Evolutionary conservation across 805 yeast species (phyloP), one percentile per base, ranked within the genome.

Genomic region (Candida incommunis): DNA sequence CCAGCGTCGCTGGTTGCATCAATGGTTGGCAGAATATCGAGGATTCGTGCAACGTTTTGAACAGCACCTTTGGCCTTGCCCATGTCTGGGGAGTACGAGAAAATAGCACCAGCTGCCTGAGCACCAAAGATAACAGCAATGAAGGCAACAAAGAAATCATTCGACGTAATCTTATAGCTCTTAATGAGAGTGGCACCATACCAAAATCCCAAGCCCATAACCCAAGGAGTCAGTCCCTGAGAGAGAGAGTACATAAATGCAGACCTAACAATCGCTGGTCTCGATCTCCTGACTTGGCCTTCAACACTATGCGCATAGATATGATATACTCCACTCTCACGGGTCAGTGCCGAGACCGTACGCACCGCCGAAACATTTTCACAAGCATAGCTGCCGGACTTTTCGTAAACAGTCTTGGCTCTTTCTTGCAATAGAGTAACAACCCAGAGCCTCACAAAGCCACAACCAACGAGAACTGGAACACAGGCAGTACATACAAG

Each of bases 51-150:
- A 23, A 67, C 54, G 46, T 57, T 63, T 9, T 48, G 49, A 3
- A 68, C 60, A 7, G 68, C 68, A 11, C 55, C 55, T 25, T 54
- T 57, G 22, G 71, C 71, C 46, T 66, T 66, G 24, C 70, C 66
- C 63, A 67, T 61, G 43, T 66, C 69, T 3, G 71, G 69, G 1
- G 71, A 63, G 46, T 59, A 65, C 5, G 67, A 61, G 50, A 67
- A 66, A 18, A 63, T 49, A 22, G 54, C 47, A 25, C 70, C 71
- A 11, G 71, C 71, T 4, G 66, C 54, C 48, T 67, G 70, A 3
- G 70, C 64, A 41, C 71, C 71, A 21, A 65, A 56, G n/a, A 63
- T 57, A 29, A 66, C 55, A 22, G 63, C 55, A 44, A 59, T 55
- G 50, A 63, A 66, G 18, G 67, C 66, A 22, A 65, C 66, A 44